Evolutionary conservation across 2,329 filamentous ascomycete species (phyloP), one percentile per base, ranked within the genome.

Genomic region (Aspergillus sergii): DNA sequence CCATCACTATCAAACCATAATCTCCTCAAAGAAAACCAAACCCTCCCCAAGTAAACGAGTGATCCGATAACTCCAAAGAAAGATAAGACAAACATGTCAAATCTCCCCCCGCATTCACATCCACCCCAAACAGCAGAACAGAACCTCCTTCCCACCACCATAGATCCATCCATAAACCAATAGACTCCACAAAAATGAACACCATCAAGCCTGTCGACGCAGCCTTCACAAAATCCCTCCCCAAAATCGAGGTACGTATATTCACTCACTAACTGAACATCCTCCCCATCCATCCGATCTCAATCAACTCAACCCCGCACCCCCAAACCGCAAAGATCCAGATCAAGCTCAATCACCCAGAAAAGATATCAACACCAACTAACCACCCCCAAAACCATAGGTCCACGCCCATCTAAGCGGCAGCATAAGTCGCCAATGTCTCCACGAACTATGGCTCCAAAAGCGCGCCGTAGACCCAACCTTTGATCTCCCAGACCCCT

Each of bases 391-490:
- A 32, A 50, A 19, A 23, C 26, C 12, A 14, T 28, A 93, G 89
- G 85, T 94, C 59, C 92, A 95, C 71, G 91, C 92, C 65, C 91
- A 95, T 77, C 83, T 95, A 51, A 91, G 88, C 46, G 91, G 92
- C 59, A 93, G 90, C 75, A 92, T 95, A 75, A 90, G 86, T 72
- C 86, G 89, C 36, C 80, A 87, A 70, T 89, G 87, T 64, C 86
- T 95, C 2, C 91, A 93, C 72, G 85, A 91, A 43, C 88, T 94
- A 73, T 95, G 92, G 91, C 69, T 80, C 55, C 75, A 76, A 60
- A 91, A 89, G 73, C 86, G 85, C 63, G 78, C 79, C 4, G 70
- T 73, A 23, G 77, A 84, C 9, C 80, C 83, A 5, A 73, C 81
- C 26, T 84, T 88, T 3, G 74, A 82, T 11, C 79, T 94, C 1